phyloP scores from a whole-genome alignment of 352 stramenopile genomes.

The Elongisporangium anandrum region DNA sequence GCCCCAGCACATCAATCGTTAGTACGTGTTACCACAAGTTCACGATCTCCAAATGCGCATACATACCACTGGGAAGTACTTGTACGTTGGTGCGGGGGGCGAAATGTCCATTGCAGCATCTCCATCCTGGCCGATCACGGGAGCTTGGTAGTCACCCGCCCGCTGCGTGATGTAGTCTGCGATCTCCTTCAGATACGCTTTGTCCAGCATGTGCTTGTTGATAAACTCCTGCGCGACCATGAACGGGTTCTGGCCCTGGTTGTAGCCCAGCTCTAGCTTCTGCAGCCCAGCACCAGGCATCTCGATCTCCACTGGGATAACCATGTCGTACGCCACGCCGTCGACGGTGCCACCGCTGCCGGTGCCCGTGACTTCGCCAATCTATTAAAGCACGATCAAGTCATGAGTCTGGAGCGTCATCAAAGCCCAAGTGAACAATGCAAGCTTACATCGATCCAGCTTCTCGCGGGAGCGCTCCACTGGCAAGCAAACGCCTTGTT shows the following conservation, averaged over 20 bases:
- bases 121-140: slow-evolving; percentile 48
- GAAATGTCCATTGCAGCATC: slow-evolving; percentile 8
- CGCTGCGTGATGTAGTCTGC: slow-evolving; percentile 96
- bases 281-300: slow-evolving; percentile 80
- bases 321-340: slow-evolving; percentile 92
- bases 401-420: neutral
- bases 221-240: slow-evolving; percentile 95
- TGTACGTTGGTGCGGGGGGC: slow-evolving; percentile 24
- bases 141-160: slow-evolving; percentile 70
- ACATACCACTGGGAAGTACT: slow-evolving; percentile 67
- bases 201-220: slow-evolving; percentile 93
- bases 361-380: slow-evolving; percentile 84
- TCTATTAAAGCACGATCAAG: slow-evolving; percentile 26
- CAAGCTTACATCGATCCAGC: slow-evolving; percentile 94
- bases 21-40: slow-evolving; percentile 20
- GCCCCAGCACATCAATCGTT: slow-evolving; percentile 3
- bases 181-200: slow-evolving; percentile 92
- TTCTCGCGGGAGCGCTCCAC: slow-evolving; percentile 88
- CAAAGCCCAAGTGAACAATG: neutral
- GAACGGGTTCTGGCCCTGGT: slow-evolving; percentile 97
- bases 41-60: slow-evolving; percentile 10
- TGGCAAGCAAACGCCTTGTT: slow-evolving; percentile 93
- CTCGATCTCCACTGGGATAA: slow-evolving; percentile 97
- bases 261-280: slow-evolving; percentile 97
- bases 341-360: slow-evolving; percentile 87